Evolutionary conservation across 2,329 filamentous ascomycete species (phyloP), one percentile per base, ranked within the genome.

Genomic region (Ophidiomyces ophidiicola): DNA sequence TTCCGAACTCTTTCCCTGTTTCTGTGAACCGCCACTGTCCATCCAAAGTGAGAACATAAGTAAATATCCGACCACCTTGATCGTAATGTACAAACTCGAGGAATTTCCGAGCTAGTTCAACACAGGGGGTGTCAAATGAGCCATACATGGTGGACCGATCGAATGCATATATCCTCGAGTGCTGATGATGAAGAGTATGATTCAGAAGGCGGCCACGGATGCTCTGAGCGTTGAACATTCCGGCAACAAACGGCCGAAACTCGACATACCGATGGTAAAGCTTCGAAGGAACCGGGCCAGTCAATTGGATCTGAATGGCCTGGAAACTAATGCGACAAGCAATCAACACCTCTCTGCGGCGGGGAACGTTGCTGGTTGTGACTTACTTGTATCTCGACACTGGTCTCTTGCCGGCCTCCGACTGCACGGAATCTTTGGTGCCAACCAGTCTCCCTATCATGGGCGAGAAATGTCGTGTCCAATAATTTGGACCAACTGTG

Each of bases 231-330:
- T 78, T 80, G 61, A 94, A 96, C 78, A 94, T 92, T 47, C 78
- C 75, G 36, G 82, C 83, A 39, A 96, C 82, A 53, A 94, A 84
- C 18, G 87, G 86, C 41, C 78, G 81, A 61, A 94, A 94, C 57
- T 93, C 87, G 42, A 94, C 87, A 54, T 82, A 96, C 48, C 86
- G 81, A 57, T 94, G 87, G 58, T 94, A 94, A 23, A 96, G 68
- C 45, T 77, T 68, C 2, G 75, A 66, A 0, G 88, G 87, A 0
- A 90, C 80, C 0, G 88, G 88, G 0, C 88, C 88, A 32, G 73
- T 69, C 5, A 96, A 71, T 57, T 94, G 88, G 53, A 94, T 78
- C 58, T 94, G 82, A 56, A 85, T 87, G 26, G 88, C 83, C 68
- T 94, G 87, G 61, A 96, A 96, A 59, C 82, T 87, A 32, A n/a